Conservation (phyloP, 805 yeast genomes). For the Yamadazyma kitorensis region DNA sequence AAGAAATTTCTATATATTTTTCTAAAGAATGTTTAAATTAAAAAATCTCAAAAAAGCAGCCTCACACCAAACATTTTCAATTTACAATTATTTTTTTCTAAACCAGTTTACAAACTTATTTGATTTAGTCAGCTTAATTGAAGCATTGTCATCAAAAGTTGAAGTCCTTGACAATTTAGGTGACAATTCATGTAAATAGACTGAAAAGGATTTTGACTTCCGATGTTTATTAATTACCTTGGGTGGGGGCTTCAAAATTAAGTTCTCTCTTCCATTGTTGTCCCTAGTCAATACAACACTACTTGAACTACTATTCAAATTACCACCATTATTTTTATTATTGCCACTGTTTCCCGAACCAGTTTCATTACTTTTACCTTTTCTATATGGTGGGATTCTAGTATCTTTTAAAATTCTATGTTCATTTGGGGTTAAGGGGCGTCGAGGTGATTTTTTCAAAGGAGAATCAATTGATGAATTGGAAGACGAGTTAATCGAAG, state of each 20-base stretch:
- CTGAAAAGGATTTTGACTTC: conserved; percentile 21
- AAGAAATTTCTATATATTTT: no score
- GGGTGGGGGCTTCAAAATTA: conserved; percentile 3
- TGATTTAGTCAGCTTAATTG: conserved; percentile 13
- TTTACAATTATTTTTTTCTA: conserved; percentile 16
- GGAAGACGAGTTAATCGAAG: not conserved
- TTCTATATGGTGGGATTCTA: conserved; percentile 24
- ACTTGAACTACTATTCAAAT: no score
- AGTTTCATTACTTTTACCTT: no score
- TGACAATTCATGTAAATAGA: conserved; percentile 17
- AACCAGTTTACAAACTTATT: conserved; percentile 25
- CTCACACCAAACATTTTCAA: no score
- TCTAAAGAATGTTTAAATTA: no score
- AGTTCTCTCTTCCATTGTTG: not conserved
- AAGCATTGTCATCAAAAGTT: conserved; percentile 10
- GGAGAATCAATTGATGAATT: conserved; percentile 4
- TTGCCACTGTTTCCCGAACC: no score
- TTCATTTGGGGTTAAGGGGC: conserved; percentile 22
- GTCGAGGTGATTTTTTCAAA: conserved; percentile 7
- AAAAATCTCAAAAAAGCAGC: no score
- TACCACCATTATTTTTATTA: no score
- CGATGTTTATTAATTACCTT: conserved; percentile 12
- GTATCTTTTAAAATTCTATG: conserved; percentile 22
- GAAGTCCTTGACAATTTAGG: conserved; percentile 15
- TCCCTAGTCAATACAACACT: not conserved